Base-by-base conservation (phyloP, 768 basidiomycete species). In the Kwoniella sp. region DNA sequence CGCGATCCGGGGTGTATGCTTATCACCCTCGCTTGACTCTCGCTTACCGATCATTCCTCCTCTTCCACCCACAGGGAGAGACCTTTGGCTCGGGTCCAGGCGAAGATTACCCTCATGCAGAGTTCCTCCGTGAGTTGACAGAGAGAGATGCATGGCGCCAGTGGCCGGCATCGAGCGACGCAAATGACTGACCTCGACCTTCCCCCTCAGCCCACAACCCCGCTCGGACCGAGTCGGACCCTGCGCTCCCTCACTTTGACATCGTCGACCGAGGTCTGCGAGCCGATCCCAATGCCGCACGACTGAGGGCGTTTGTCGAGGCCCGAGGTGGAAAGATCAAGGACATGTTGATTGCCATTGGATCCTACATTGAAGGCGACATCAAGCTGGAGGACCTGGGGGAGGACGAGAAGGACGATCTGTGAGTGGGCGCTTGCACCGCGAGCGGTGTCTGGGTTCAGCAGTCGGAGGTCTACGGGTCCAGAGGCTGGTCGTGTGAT, bases 341-440 rank as follows among this genome's bases (percentile, higher is more conserved):
- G 31, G 66, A 67, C 32, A 52, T 67, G 31, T 60, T 63, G 5
- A 64, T 71, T 20, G 60, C 59, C 27, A 48, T 70, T 15, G 71
- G 71, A 20, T 59, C 64, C 11, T 65, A 67, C 14, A 59, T 73
- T 40, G 56, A 62, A 28, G 71, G 71, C 3, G 65, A 63, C 42
- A 54, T 69, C 48, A 65, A 71, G 60, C 53, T 67, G 31, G 62
- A 69, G 47, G 63, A 67, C 20, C 46, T 73, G 32, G 63, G 66
- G 20, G 36, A 61, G 9, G 69, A 65, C 5, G 71, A 67, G 33
- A 46, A 53, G 43, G 71, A 73, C 48, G 71, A 73, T 56, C 56
- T 73, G 56, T 63, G 43, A 53, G 59, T 59, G 14, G 31, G 29
- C 14, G 4, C 1, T 26, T 12, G 29, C 45, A 17, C 25, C 5